A percentile compares a stretch with the other conserved stretches of the same genome.
phyloP scores from a whole-genome alignment of 306 rosid species.

The Quercus wislizeni region DNA sequence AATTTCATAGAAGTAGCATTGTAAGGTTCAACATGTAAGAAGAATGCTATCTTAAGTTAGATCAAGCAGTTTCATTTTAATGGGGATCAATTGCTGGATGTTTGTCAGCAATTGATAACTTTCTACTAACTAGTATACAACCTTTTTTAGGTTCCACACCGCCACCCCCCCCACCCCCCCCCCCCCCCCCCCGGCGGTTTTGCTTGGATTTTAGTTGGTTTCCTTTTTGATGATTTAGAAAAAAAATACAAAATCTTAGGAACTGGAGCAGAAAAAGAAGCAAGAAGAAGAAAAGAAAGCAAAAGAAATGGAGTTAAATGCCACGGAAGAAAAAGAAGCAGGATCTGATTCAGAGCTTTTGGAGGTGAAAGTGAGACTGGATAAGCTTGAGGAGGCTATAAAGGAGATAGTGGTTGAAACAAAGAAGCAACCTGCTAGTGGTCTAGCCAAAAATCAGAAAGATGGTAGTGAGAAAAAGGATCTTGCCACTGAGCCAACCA shows the following conservation, averaged over 20 bases:
- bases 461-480: constrained; percentile 32
- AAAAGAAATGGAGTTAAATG: constrained; percentile 53
- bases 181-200: too few relatives aligned
- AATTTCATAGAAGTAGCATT: too few relatives aligned
- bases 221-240: too few relatives aligned
- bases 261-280: constrained; percentile 68
- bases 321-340: constrained; percentile 41
- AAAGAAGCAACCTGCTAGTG: constrained; percentile 37
- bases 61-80: too few relatives aligned
- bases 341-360: constrained; percentile 38
- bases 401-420: constrained; percentile 69
- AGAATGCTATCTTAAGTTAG: too few relatives aligned
- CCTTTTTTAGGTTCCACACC: too few relatives aligned
- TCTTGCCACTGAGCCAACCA: constrained; percentile 26
- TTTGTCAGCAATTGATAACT: too few relatives aligned
- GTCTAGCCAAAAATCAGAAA: constrained; percentile 21
- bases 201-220: too few relatives aligned
- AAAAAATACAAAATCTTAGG: constrained; percentile 40
- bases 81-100: too few relatives aligned
- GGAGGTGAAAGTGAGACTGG: constrained; percentile 74
- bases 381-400: constrained; percentile 74
- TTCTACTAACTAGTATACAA: too few relatives aligned
- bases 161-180: too few relatives aligned
- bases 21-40: too few relatives aligned
- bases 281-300: constrained; percentile 62